Evolutionary conservation across 2,329 filamentous ascomycete species (phyloP).

Genomic region (Coniochaeta sp.): DNA sequence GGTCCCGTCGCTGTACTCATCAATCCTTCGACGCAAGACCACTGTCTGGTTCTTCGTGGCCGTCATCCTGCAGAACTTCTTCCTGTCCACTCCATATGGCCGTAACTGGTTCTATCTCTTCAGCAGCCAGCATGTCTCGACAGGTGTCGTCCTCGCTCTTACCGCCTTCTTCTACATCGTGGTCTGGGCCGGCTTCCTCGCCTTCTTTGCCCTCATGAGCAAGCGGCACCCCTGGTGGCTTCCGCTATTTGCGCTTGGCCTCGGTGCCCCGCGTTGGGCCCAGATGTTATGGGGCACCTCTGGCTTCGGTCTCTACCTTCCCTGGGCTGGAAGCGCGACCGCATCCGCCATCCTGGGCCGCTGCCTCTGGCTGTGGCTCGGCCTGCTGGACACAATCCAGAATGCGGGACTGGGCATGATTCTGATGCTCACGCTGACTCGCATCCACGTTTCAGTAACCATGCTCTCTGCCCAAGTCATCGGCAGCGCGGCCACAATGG

Average conservation of each 20-base stretch:
- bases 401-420: conserved; percentile 62
- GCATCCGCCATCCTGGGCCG: conserved; percentile 16
- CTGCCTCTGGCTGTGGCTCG: conserved; percentile 57
- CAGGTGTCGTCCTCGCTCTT: conserved; percentile 49
- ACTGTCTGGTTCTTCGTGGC: conserved; percentile 59
- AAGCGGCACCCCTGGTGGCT: conserved; percentile 57
- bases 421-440: conserved; percentile 53
- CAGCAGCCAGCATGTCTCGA: conserved; percentile 42
- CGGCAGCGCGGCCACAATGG: conserved; percentile 54
- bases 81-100: conserved; percentile 55
- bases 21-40: conserved; percentile 53
- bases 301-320: conserved; percentile 50
- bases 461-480: conserved; percentile 53
- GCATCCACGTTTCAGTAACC: conserved; percentile 41
- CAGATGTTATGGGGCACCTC: conserved; percentile 60
- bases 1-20: conserved; percentile 56
- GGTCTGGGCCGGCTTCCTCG: conserved; percentile 46
- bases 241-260: conserved; percentile 57
- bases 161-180: conserved; percentile 44
- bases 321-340: conserved; percentile 35
- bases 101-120: conserved; percentile 61
- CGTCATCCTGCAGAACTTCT: conserved; percentile 59
- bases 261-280: conserved; percentile 56
- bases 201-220: conserved; percentile 41
- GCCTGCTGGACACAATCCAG: conserved; percentile 55